phyloP scores from a whole-genome alignment of 306 rosid genomes.

The Prosopis cineraria region DNA sequence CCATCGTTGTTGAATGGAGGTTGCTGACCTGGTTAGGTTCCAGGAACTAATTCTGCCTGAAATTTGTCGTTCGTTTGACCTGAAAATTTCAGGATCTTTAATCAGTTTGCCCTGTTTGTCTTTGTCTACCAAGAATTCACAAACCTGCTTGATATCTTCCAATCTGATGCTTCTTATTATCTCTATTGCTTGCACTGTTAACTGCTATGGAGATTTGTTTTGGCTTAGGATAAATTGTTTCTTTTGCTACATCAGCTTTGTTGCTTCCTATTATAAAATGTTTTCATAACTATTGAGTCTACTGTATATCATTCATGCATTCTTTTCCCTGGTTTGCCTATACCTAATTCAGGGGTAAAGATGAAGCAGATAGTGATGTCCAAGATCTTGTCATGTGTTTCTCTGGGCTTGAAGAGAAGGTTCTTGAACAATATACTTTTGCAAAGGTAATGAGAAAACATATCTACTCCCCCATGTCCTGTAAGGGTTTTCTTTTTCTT shows the following conservation, averaged over 20 bases:
- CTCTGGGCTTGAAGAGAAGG: slow-evolving; percentile 87
- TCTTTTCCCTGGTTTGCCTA: slow-evolving; percentile 36
- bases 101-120: background rate
- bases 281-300: slow-evolving; percentile 26
- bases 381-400: slow-evolving; percentile 75
- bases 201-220: slow-evolving; percentile 22
- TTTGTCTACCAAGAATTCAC: slow-evolving; percentile 15
- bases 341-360: slow-evolving; percentile 61
- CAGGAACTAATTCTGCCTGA: slow-evolving; percentile 10
- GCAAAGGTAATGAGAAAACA: slow-evolving; percentile 72
- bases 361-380: slow-evolving; percentile 79
- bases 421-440: slow-evolving; percentile 92
- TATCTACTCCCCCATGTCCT: background rate
- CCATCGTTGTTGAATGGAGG: background rate
- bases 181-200: background rate
- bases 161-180: background rate
- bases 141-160: background rate
- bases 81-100: slow-evolving; percentile 4
- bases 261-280: slow-evolving; percentile 11
- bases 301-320: slow-evolving; percentile 30
- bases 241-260: slow-evolving; percentile 21
- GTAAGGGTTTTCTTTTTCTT: background rate
- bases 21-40: slow-evolving; percentile 25
- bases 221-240: slow-evolving; percentile 26
- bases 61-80: slow-evolving; percentile 14